Base-by-base conservation (phyloP, 768 basidiomycete genomes). In the Pisolithus tinctorius region DNA sequence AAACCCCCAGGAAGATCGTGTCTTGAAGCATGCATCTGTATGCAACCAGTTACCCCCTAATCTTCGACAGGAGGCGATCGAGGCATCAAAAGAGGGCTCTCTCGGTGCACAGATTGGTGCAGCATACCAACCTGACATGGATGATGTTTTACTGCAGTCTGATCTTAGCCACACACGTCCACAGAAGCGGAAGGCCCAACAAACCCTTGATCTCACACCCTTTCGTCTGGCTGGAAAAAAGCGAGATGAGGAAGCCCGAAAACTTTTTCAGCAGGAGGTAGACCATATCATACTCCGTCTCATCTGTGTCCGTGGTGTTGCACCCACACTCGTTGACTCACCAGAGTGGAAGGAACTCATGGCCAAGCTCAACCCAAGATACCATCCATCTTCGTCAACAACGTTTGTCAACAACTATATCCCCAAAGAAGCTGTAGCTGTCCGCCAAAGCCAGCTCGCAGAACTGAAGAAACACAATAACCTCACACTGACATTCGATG, bases 331-430 rank as follows among this genome's bases (percentile, higher is more conserved):
- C 4, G 37, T 38, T 38, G 30, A 49, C 37, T 47, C 27, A 23
- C 14, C 27, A 4, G 46, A 47, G 37, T 40, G 48, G 48, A 38
- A 49, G 36, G 48, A 49, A 17, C n/a, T 49, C 13, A 16, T 37
- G n/a, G 17, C 14, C 11, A 49, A 34, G n/a, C 31, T 26, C 9
- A 49, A 49, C 29, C 16, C 13, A 26, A 6, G 31, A 11, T 38
- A 49, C 23, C 37, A 41, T 37, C 48, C 48, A 41, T 0, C 37
- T 11, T 49, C 48, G 5, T 4, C 31, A 27, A 37, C 38, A 25
- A 41, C 20, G 14, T 36, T 49, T 25, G 38, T 38, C 16, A 23
- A 49, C 27, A 49, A 26, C 11, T 38, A 49, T 49, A 60, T 63
- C 23, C 54, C 60, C 4, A 40, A 41, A 29, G 48, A 49, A 29